Evolutionary conservation across 345 rosid genomes (phyloP).

Genomic region (Viola odorata): DNA sequence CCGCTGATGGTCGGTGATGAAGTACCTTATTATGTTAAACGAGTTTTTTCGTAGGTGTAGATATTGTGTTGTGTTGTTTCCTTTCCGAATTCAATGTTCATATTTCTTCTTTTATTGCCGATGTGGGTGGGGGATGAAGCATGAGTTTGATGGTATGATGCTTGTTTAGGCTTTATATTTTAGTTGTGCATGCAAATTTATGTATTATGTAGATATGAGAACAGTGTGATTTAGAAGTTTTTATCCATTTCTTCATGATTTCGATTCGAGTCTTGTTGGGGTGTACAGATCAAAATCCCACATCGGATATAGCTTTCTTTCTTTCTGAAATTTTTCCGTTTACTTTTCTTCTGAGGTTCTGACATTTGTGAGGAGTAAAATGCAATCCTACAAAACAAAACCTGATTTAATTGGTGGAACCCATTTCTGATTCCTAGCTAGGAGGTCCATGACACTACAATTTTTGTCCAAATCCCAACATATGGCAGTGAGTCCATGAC

Average conservation of each 20-base stretch:
- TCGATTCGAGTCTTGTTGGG: neutral
- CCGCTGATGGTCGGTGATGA: slow-evolving; percentile 58
- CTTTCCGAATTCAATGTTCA: slow-evolving; percentile 17
- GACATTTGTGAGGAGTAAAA: no score
- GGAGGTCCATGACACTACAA: no score
- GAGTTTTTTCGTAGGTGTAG: no score
- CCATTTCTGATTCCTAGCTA: no score
- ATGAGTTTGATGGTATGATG: slow-evolving; percentile 2
- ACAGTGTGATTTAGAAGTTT: slow-evolving; percentile 13
- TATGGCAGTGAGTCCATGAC: neutral
- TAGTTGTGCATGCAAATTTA: slow-evolving; percentile 10
- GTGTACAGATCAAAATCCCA: no score
- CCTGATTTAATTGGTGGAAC: no score
- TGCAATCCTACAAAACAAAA: no score
- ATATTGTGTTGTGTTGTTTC: slow-evolving; percentile 8
- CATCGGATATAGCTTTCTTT: no score
- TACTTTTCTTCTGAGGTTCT: no score
- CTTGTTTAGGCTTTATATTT: slow-evolving; percentile 10
- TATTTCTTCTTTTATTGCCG: slow-evolving; percentile 4
- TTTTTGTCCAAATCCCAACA: neutral
- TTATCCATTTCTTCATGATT: neutral
- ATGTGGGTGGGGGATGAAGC: neutral
- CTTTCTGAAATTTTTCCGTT: no score
- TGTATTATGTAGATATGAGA: slow-evolving; percentile 31
- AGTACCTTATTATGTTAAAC: slow-evolving; percentile 1